These are phyloP conservation scores for Papilionanthe hybrid DNA, from an alignment of 116 monocot species.

Conservation along the genomic window DNA sequence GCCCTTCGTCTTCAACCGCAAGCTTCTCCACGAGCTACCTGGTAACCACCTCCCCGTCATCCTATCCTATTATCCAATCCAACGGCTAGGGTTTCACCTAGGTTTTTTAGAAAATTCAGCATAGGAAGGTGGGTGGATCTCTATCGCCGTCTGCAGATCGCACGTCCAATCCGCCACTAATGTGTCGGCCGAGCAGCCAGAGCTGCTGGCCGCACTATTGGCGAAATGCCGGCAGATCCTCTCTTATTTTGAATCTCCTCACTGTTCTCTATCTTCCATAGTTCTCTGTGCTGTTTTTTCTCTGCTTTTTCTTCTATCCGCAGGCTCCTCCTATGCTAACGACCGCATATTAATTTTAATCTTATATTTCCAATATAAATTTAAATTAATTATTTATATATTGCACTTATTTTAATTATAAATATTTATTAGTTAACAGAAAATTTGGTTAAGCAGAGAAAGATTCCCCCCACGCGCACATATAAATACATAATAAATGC, in stretches of 20 bases:
- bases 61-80: background rate
- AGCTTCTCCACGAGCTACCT: constrained; percentile 2
- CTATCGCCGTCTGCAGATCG: background rate
- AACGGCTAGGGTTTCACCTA: background rate
- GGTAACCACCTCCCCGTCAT: background rate
- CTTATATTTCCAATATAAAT: too few species aligned
- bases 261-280: background rate
- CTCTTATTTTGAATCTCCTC: background rate
- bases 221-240: background rate
- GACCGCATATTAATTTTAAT: too few species aligned
- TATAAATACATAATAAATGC: background rate
- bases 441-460: too few species aligned
- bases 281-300: background rate
- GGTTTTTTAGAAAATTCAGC: background rate
- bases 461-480: too few species aligned
- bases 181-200: background rate
- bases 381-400: too few species aligned
- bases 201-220: background rate
- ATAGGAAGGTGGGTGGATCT: too few species aligned
- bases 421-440: too few species aligned
- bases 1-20: background rate
- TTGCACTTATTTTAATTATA: too few species aligned
- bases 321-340: background rate
- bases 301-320: background rate
- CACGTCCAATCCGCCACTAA: background rate